Percentiles rank a stretch among this genome's conserved stretches.
Evolutionary conservation across 2,329 filamentous ascomycete genomes (phyloP).

Genomic region (Exophiala oligosperma): DNA sequence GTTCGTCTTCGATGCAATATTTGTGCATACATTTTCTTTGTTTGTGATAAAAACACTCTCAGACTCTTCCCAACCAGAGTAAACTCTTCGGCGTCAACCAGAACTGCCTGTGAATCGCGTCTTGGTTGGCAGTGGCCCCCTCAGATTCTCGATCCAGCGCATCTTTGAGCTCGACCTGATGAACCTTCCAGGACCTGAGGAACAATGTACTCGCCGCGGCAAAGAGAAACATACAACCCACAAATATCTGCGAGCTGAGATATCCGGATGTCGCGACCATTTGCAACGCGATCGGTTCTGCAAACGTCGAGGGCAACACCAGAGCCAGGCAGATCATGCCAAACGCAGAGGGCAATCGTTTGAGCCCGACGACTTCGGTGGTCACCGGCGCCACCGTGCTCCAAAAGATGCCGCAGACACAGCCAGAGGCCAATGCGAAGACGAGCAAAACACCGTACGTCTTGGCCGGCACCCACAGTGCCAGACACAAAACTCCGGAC

Average conservation of each 20-base stretch:
- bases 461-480: slow-evolving; percentile 48
- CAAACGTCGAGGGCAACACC: slow-evolving; percentile 24
- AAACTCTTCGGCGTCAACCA: slow-evolving; percentile 11
- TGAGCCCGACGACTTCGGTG: slow-evolving; percentile 24
- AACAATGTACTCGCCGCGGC: slow-evolving; percentile 20
- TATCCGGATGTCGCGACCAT: slow-evolving; percentile 24
- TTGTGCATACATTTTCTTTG: too few species aligned
- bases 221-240: slow-evolving; percentile 24
- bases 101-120: background rate
- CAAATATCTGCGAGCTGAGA: slow-evolving; percentile 23
- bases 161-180: slow-evolving; percentile 21
- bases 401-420: slow-evolving; percentile 44
- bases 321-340: slow-evolving; percentile 23
- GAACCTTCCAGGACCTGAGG: slow-evolving; percentile 26
- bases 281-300: slow-evolving; percentile 25
- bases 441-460: slow-evolving; percentile 44
- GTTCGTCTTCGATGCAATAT: too few species aligned
- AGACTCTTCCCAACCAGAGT: slow-evolving; percentile 12
- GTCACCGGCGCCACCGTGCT: slow-evolving; percentile 14
- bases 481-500: slow-evolving; percentile 41
- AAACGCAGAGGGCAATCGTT: slow-evolving; percentile 23
- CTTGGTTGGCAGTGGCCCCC: background rate
- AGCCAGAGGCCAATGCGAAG: slow-evolving; percentile 46
- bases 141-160: slow-evolving; percentile 2
- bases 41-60: background rate